Evolutionary conservation across 306 rosid genomes (phyloP), one percentile per base, ranked within the genome.

Genomic region (Vicia sativa): DNA sequence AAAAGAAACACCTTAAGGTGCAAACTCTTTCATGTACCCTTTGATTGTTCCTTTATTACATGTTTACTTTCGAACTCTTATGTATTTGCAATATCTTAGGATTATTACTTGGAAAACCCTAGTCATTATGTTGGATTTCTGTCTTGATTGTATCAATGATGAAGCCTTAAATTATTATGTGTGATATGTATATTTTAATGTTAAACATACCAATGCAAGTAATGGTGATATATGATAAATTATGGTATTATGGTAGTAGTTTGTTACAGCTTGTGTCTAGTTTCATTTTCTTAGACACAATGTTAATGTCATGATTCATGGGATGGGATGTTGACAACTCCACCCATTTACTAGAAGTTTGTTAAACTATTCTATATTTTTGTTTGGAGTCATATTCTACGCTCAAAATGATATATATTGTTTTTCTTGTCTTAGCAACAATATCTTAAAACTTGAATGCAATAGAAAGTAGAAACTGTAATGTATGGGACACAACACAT

Each of bases 1-100:
- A 70, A 34, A 72, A 34, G 65, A 67, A 31, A 49, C 60, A 48
- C 62, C 50, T 37, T 62, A 46, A 65, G 55, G 69, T 59, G 78
- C 71, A 55, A 61, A 59, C 77, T 70, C 26, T 25, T 68, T 71
- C 49, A 41, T 72, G 65, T 56, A 70, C 75, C 28, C 14, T 9
- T 42, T 66, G 50, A 44, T 71, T 38, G 57, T 39, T 59, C 38
- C 70, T 77, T 52, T 28, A 13, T 56, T 21, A 62, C 64, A 45
- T 72, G 76, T 65, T 77, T 50, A 42, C 38, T 46, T 38, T 57
- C 35, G 58, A 49, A 65, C 21, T 58, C 68, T 35, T 35, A 15
- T 74, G 77, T 62, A 73, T 77, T 81, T 64, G 71, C 39, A 16
- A 46, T 39, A 2, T 71, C 11, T 26, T 66, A 41, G 19, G 2